Evolutionary conservation across 148 eudicot species (phyloP).

Genomic region (Suaeda aralocaspica): DNA sequence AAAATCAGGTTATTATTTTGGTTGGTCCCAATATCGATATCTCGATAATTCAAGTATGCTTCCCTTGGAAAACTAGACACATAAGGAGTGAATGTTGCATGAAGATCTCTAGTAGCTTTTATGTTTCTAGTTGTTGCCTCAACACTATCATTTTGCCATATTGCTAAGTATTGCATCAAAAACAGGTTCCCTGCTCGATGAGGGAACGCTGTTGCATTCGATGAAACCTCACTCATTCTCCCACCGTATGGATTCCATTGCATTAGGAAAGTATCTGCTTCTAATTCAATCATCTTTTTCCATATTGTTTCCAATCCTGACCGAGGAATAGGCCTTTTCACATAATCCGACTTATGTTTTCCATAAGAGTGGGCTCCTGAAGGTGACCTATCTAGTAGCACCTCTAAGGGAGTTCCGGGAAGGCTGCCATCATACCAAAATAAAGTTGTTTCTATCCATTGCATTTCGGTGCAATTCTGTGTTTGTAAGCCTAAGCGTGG

Average conservation of each 20-base stretch:
- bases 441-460: constrained; percentile 19
- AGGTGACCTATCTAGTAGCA: constrained; percentile 18
- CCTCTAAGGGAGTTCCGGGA: constrained; percentile 17
- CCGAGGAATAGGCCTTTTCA: constrained; percentile 29
- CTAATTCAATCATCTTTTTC: constrained; percentile 27
- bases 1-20: constrained; percentile 13
- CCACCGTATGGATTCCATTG: constrained; percentile 40
- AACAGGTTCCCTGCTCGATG: constrained; percentile 36
- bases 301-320: constrained; percentile 27
- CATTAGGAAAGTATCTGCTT: constrained; percentile 3
- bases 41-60: constrained; percentile 35
- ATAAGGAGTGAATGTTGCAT: constrained; percentile 26
- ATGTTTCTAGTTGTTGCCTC: constrained; percentile 11
- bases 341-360: constrained; percentile 34
- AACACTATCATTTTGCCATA: constrained; percentile 24
- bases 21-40: constrained; percentile 32
- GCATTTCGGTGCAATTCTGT: constrained; percentile 17
- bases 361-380: constrained; percentile 9
- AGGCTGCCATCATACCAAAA: constrained; percentile 13
- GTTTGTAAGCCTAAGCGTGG: constrained; percentile 17
- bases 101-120: constrained; percentile 19
- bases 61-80: constrained; percentile 30
- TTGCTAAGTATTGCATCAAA: constrained; percentile 25
- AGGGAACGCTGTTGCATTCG: constrained; percentile 31
- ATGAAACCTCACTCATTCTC: constrained; percentile 32